phyloP scores from a whole-genome alignment of 2,329 filamentous ascomycete species.

The Colletotrichum navitas region DNA sequence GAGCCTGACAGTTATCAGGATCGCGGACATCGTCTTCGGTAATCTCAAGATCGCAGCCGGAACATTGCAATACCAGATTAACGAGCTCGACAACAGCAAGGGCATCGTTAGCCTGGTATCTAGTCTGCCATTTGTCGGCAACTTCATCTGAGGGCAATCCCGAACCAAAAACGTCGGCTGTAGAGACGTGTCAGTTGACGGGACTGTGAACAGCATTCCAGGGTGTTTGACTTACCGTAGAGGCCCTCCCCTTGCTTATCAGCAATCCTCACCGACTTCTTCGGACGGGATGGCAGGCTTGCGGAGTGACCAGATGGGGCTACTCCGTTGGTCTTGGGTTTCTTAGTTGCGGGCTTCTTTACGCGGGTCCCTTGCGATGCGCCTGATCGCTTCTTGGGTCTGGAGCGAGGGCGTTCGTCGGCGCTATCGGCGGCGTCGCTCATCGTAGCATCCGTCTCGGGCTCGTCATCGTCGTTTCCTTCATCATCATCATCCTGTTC shows the following conservation, averaged over 20 bases:
- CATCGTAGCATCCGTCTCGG: slow-evolving; percentile 60
- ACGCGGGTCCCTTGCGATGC: slow-evolving; percentile 57
- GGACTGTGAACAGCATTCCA: slow-evolving; percentile 40
- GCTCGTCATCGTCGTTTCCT: slow-evolving; percentile 62
- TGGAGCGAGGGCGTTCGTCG: slow-evolving; percentile 47
- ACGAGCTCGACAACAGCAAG: slow-evolving; percentile 72
- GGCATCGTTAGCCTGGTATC: slow-evolving; percentile 67
- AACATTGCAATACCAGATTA: slow-evolving; percentile 76
- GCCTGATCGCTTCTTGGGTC: slow-evolving; percentile 36
- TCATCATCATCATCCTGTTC: slow-evolving; percentile 61
- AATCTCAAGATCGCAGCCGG: slow-evolving; percentile 85
- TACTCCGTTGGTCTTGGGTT: slow-evolving; percentile 72
- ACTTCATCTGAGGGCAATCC: slow-evolving; percentile 68
- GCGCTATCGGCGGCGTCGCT: slow-evolving; percentile 62
- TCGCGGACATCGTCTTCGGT: slow-evolving; percentile 88
- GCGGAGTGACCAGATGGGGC: slow-evolving; percentile 52
- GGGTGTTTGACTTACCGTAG: slow-evolving; percentile 60
- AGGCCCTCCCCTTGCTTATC: slow-evolving; percentile 64
- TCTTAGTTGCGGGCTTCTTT: slow-evolving; percentile 72
- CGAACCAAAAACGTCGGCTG: slow-evolving; percentile 74
- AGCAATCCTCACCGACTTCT: slow-evolving; percentile 67
- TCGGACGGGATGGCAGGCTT: slow-evolving; percentile 65
- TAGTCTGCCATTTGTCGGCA: slow-evolving; percentile 70
- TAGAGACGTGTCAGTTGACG: slow-evolving; percentile 44
- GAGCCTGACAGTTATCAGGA: slow-evolving; percentile 85